These are phyloP conservation scores for Pisolithus marmoratus DNA, from an alignment of 768 basidiomycete genomes.

Conservation along the genomic window DNA sequence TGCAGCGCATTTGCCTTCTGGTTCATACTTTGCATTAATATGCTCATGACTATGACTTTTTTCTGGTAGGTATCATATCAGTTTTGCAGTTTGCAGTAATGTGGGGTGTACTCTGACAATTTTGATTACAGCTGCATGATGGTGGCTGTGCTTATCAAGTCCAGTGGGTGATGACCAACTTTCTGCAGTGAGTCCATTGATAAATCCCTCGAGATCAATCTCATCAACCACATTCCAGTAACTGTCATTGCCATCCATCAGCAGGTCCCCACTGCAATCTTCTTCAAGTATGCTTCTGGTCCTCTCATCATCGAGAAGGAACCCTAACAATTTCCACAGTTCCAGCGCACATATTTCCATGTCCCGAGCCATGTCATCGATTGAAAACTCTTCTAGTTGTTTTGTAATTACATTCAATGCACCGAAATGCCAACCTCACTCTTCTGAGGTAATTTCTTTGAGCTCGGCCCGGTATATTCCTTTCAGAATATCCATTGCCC, in stretches of 20 bases:
- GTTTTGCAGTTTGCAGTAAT: background rate
- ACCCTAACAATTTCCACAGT: no score
- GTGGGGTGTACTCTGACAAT: background rate
- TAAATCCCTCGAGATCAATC: constrained; percentile 1
- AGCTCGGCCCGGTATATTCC: no score
- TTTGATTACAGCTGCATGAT: background rate
- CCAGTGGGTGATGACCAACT: background rate
- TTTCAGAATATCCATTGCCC: no score
- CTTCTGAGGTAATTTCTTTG: no score
- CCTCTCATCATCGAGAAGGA: no score
- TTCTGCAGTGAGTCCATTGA: background rate
- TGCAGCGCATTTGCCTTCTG: constrained; percentile 11
- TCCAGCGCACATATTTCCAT: no score
- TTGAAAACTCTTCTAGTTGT: no score
- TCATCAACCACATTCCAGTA: constrained; percentile 6
- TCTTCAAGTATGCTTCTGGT: no score
- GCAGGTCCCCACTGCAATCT: no score
- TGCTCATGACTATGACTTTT: constrained; percentile 9
- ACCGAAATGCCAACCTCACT: no score
- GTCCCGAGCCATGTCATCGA: no score
- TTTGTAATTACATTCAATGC: no score
- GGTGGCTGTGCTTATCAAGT: background rate
- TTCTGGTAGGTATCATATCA: constrained; percentile 1
- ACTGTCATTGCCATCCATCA: background rate
- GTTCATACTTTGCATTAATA: constrained; percentile 29